A percentile compares a stretch with the other conserved stretches of the same genome.
phyloP scores from a whole-genome alignment of 345 rosid species.

The Noccaea caerulescens region DNA sequence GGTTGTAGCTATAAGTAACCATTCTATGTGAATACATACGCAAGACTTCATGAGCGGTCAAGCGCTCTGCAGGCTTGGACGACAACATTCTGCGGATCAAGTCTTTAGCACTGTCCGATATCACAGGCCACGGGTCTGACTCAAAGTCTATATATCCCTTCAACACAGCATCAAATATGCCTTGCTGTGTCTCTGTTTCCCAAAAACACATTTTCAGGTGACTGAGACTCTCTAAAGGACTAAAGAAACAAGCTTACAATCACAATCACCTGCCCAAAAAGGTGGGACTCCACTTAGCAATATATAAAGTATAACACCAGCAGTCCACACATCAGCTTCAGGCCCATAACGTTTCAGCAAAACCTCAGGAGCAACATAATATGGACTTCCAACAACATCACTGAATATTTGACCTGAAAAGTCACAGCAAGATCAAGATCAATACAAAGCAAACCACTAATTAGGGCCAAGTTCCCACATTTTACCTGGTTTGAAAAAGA shows the following conservation, averaged over 20 bases:
- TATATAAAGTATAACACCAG: slow-evolving; percentile 92
- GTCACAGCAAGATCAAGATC: slow-evolving; percentile 4
- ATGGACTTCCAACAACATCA: slow-evolving; percentile 98
- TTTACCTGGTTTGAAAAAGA: slow-evolving; percentile 95
- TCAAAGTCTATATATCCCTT: slow-evolving; percentile 93
- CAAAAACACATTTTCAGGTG: slow-evolving; percentile 11
- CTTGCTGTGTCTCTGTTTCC: slow-evolving; percentile 84
- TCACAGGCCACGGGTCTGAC: slow-evolving; percentile 96
- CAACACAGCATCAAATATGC: slow-evolving; percentile 97
- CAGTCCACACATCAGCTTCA: slow-evolving; percentile 99
- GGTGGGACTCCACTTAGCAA: slow-evolving; percentile 98
- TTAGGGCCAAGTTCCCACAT: neutral
- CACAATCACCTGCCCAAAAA: slow-evolving; percentile 88
- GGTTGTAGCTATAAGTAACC: neutral
- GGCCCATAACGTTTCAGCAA: slow-evolving; percentile 92
- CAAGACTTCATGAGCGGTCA: slow-evolving; percentile 96
- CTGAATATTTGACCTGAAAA: slow-evolving; percentile 75
- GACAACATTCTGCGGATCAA: slow-evolving; percentile 82
- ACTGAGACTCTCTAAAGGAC: neutral
- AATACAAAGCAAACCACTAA: neutral
- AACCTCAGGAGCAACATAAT: slow-evolving; percentile 98
- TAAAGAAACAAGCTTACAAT: neutral
- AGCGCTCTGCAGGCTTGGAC: slow-evolving; percentile 71
- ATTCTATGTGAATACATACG: slow-evolving; percentile 54
- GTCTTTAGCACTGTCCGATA: slow-evolving; percentile 90